phyloP scores from a whole-genome alignment of 2,329 filamentous ascomycete genomes.

The Stagonosporopsis cucurbitacearum region DNA sequence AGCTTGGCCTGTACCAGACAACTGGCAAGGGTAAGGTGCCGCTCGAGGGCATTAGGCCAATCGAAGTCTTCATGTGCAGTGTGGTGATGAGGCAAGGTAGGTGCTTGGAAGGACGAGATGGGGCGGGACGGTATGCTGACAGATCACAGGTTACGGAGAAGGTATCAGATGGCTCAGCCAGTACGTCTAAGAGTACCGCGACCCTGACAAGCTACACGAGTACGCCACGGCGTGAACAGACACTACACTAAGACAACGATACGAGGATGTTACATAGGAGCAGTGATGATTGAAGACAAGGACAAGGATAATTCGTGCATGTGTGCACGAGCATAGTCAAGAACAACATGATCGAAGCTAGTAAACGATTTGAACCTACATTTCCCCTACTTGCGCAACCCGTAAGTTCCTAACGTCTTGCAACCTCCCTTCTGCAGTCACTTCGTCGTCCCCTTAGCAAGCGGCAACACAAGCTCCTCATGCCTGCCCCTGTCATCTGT shows the following conservation, averaged over 20 bases:
- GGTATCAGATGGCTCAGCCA: slow-evolving; percentile 50
- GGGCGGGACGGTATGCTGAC: slow-evolving; percentile 1
- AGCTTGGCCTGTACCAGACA: slow-evolving; percentile 84
- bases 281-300: neutral
- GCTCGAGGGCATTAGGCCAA: slow-evolving; percentile 52
- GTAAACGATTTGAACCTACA: neutral
- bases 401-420: neutral
- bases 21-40: slow-evolving; percentile 44
- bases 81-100: slow-evolving; percentile 90
- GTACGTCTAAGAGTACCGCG: slow-evolving; percentile 39
- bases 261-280: neutral
- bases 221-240: neutral
- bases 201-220: neutral
- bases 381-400: neutral
- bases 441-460: slow-evolving; percentile 12
- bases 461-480: slow-evolving; percentile 29
- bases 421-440: neutral
- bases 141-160: slow-evolving; percentile 40
- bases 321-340: slow-evolving; percentile 4
- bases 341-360: neutral
- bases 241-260: neutral
- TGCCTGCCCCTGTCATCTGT: slow-evolving; percentile 32
- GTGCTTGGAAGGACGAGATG: neutral
- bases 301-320: neutral
- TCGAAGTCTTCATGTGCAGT: slow-evolving; percentile 97